These are phyloP conservation scores for Gamsiella multidivaricata DNA, from an alignment of 192 early-diverging fungal genomes.

Conservation along the genomic window DNA sequence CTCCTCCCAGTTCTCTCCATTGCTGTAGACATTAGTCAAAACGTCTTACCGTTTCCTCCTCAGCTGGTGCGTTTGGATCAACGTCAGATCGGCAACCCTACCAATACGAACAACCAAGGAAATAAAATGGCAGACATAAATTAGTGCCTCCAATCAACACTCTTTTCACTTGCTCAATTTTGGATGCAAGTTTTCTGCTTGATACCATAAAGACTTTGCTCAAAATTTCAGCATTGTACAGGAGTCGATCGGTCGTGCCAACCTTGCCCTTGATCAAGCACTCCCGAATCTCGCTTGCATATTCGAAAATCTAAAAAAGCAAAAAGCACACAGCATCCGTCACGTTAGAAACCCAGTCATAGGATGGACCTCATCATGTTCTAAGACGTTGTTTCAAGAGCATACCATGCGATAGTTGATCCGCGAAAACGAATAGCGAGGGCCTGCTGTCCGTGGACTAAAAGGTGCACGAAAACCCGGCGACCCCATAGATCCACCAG, in stretches of 20 bases:
- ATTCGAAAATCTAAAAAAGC: constrained; percentile 45
- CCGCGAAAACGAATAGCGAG: constrained; percentile 20
- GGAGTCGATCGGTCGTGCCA: constrained; percentile 42
- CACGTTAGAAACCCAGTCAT: not conserved
- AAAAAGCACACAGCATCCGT: not conserved
- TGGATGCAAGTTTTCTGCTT: not conserved
- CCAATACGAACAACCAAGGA: not conserved
- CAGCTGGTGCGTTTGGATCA: constrained; percentile 26
- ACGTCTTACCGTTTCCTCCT: constrained; percentile 29
- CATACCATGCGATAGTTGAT: constrained; percentile 43
- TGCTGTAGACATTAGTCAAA: not conserved
- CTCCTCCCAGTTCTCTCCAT: not conserved
- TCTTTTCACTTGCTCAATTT: no score
- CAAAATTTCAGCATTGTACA: constrained; percentile 48
- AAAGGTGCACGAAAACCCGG: not conserved
- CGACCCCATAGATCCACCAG: not conserved
- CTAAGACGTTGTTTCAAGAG: not conserved
- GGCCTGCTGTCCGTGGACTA: constrained; percentile 5
- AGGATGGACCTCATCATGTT: not conserved
- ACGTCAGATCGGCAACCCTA: constrained; percentile 44
- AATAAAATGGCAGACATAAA: not conserved
- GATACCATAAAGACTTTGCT: constrained; percentile 51
- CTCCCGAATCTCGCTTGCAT: constrained; percentile 48
- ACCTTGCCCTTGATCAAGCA: constrained; percentile 47
- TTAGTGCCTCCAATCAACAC: not conserved